Percentiles rank a stretch among this genome's conserved stretches.
Conservation (phyloP, 2,329 filamentous ascomycete species). For the Knufia fluminis region DNA sequence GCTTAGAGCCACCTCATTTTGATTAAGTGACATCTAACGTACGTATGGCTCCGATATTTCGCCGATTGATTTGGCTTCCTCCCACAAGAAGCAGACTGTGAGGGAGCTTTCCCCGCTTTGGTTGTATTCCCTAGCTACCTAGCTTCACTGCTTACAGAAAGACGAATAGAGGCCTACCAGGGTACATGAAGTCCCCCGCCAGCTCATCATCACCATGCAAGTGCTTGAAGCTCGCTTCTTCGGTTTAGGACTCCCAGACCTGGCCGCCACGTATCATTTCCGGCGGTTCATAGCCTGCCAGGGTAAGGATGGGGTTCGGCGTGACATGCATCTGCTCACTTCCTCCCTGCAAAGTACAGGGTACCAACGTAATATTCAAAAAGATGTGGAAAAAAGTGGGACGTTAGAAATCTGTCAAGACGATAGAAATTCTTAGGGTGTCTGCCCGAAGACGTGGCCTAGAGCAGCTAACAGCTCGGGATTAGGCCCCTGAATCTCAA, state of each 20-base stretch:
- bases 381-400: too few species aligned
- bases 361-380: too few species aligned
- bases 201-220: not conserved
- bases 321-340: not conserved
- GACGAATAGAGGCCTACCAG: not conserved
- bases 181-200: not conserved
- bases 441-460: too few species aligned
- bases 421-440: too few species aligned
- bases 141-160: not conserved
- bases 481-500: too few species aligned
- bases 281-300: not conserved
- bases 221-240: not conserved
- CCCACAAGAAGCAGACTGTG: not conserved
- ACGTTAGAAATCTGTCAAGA: too few species aligned
- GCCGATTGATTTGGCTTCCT: not conserved
- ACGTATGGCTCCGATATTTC: too few species aligned
- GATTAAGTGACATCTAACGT: not conserved
- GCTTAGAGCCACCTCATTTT: not conserved
- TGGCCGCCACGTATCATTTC: not conserved
- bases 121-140: too few species aligned
- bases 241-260: too few species aligned
- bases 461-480: too few species aligned
- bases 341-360: not conserved
- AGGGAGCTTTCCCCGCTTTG: not conserved
- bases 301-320: not conserved